A percentile compares a stretch with the other conserved stretches of the same genome.
phyloP scores from a whole-genome alignment of 2,329 filamentous ascomycete genomes.

The Alternaria consortialis region DNA sequence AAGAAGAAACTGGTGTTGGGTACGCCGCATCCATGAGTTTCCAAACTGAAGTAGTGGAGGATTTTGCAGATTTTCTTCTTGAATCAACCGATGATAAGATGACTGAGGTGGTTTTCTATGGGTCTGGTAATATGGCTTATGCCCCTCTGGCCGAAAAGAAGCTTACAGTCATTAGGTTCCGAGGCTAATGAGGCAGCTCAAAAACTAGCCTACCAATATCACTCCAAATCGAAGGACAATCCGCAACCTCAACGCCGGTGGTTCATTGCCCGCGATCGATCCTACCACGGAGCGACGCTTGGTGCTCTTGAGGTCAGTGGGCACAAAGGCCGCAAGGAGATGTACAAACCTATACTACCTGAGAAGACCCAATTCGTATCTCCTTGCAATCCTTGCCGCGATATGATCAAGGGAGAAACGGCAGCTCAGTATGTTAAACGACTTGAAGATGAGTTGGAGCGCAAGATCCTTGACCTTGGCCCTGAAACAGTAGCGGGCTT shows the following conservation, averaged over 20 bases:
- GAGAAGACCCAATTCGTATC: slow-evolving; percentile 68
- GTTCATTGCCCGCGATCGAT: slow-evolving; percentile 71
- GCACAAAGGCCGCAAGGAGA: slow-evolving; percentile 66
- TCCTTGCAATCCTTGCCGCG: slow-evolving; percentile 72
- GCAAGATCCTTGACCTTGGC: slow-evolving; percentile 69
- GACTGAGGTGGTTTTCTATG: slow-evolving; percentile 64
- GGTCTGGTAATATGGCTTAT: slow-evolving; percentile 59
- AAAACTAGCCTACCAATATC: slow-evolving; percentile 74
- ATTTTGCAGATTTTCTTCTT: slow-evolving; percentile 61
- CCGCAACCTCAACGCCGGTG: slow-evolving; percentile 64
- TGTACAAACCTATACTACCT: slow-evolving; percentile 69
- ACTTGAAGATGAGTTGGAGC: slow-evolving; percentile 71
- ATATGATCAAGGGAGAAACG: slow-evolving; percentile 61
- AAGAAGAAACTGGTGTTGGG: slow-evolving; percentile 61
- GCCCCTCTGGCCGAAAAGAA: too few species aligned
- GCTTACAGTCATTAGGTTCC: slow-evolving; percentile 49
- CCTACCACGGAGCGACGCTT: slow-evolving; percentile 76
- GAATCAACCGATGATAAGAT: slow-evolving; percentile 63
- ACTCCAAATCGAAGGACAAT: slow-evolving; percentile 60
- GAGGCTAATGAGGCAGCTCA: slow-evolving; percentile 75
- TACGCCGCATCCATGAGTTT: slow-evolving; percentile 50
- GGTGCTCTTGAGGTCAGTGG: slow-evolving; percentile 72
- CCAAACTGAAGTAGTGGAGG: slow-evolving; percentile 62
- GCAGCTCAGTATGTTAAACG: slow-evolving; percentile 67
- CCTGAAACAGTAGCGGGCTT: slow-evolving; percentile 75